Evolutionary conservation across 2,329 filamentous ascomycete genomes (phyloP), one percentile per base, ranked within the genome.

Genomic region (Fusarium veterinarium): DNA sequence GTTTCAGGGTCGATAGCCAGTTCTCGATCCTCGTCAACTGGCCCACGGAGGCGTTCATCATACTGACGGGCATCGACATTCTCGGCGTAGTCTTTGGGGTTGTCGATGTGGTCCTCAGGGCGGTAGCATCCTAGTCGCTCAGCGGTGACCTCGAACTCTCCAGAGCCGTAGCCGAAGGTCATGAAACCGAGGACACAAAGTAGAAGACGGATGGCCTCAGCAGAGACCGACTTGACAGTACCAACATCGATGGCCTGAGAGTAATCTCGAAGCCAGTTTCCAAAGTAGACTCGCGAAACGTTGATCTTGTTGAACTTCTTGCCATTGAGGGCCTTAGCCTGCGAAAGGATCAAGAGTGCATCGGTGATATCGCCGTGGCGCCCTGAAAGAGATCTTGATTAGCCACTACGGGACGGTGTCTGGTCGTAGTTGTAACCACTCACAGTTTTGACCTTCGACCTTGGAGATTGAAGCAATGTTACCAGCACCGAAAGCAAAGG

Each of bases 361-460:
- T 98, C 95, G 86, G 97, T 95, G 78, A 98, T 97, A 82, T 98
- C 95, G 78, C 93, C 93, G 88, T 95, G 93, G 74, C 93, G 92
- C 92, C 92, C 89, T 91, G 17, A 33, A 40, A 40, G 59, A 37
- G 56, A 58, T 25, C 30, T 64, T 49, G 52, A 55, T 72, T 64
- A 73, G 69, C 46, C 55, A 44, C 20, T 53, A 6, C 33, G n/a
- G 10, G 33, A n/a, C 6, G 17, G n/a, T 31, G 53, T 51, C 44
- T 48, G 42, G 33, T 40, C 13, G 9, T 42, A 30, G 46, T 41
- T 12, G 16, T 35, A 25, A 45, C 31, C 20, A 83, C 89, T 70
- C 77, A 91, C 90, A 97, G 81, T 97, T 97, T 80, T 93, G 88
- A 73, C 94, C 94, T 81, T 96, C 93, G 59, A 97, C 87, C 80